A percentile compares a stretch with the other conserved stretches of the same genome.
These are phyloP conservation scores for Vaccinium vitisidaea DNA, from an alignment of 148 eudicot genomes.

Conservation along the genomic window DNA sequence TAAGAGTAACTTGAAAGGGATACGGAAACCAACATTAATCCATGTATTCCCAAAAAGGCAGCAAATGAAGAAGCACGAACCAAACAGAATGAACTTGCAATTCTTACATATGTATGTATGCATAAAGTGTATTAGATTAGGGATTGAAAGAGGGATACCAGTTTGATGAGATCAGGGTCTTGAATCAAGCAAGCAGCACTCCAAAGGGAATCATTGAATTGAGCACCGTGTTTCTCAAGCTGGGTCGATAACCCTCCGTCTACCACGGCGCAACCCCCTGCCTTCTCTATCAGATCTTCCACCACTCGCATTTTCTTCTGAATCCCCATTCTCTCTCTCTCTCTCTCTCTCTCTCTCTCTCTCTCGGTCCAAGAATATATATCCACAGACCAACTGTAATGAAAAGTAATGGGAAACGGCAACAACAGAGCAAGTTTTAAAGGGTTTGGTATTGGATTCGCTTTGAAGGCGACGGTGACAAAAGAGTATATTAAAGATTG, in stretches of 20 bases:
- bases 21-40: not conserved
- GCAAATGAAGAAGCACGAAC: not conserved
- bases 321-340: not conserved
- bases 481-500: too few relatives aligned
- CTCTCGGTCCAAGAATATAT: not conserved
- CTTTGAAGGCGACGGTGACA: constrained; percentile 9
- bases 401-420: not conserved
- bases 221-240: constrained; percentile 70
- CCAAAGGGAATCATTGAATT: constrained; percentile 73
- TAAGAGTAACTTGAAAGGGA: not conserved
- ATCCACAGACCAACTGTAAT: not conserved
- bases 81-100: not conserved
- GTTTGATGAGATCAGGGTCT: constrained; percentile 57
- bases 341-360: constrained; percentile 13
- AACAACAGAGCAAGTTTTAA: constrained; percentile 12
- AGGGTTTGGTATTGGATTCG: not conserved
- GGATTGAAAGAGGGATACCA: constrained; percentile 27
- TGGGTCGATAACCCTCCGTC: constrained; percentile 86
- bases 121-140: not conserved
- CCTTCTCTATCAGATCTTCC: constrained; percentile 54
- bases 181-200: constrained; percentile 73
- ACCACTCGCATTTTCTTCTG: constrained; percentile 36
- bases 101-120: not conserved
- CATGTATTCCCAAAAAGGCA: not conserved
- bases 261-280: constrained; percentile 75